These are phyloP conservation scores for Gnomoniopsis smithogilvyi DNA, from an alignment of 2,329 filamentous ascomycete species.

Conservation along the genomic window DNA sequence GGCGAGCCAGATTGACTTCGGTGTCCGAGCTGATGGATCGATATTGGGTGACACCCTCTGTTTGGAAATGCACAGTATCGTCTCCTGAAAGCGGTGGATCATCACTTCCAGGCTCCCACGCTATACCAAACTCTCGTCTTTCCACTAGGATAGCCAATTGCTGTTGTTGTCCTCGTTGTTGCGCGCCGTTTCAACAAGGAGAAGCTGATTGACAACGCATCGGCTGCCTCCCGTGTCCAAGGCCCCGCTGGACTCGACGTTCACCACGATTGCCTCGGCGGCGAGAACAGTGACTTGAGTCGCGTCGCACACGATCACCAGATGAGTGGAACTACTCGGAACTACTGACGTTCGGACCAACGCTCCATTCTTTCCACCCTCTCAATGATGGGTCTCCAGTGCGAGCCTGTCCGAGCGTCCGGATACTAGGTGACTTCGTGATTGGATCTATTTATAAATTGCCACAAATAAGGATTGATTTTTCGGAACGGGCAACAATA, in stretches of 20 bases:
- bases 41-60: background rate
- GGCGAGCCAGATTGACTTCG: background rate
- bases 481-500: background rate
- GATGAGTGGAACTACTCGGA: background rate
- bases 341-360: background rate
- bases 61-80: background rate
- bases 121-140: background rate
- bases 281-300: background rate
- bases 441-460: background rate
- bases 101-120: background rate
- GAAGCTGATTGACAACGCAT: background rate
- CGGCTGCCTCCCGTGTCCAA: constrained; percentile 7
- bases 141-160: background rate
- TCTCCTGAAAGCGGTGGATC: background rate
- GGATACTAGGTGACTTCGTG: background rate
- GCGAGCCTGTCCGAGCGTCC: background rate
- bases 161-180: background rate
- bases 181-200: background rate
- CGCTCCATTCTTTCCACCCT: too few relatives aligned
- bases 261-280: too few relatives aligned
- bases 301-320: background rate
- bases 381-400: background rate
- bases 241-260: background rate
- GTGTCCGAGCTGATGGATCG: background rate
- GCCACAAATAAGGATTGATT: background rate